Conservation (phyloP, 176 grass and related monocot genomes). For the Hsuehochloa calcarea region DNA sequence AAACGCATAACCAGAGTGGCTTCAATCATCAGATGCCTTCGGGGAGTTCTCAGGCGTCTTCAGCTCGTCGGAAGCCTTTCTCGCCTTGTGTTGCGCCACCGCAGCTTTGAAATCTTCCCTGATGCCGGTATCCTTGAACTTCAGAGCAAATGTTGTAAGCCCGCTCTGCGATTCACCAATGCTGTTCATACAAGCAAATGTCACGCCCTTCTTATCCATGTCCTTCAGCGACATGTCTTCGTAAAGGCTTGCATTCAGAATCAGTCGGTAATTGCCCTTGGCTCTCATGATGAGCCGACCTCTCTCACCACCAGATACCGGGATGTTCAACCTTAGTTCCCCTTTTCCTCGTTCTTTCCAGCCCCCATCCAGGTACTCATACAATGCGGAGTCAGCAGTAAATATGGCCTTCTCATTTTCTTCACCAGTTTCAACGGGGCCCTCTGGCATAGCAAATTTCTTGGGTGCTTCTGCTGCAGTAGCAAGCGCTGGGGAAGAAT, state of each 20-base stretch:
- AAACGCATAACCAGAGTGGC: background rate
- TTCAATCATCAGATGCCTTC: slow-evolving; percentile 33
- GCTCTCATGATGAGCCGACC: slow-evolving; percentile 84
- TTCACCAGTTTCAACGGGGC: slow-evolving; percentile 93
- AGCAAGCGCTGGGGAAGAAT: slow-evolving; percentile 29
- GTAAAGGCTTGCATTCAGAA: slow-evolving; percentile 84
- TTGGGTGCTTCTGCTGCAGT: slow-evolving; percentile 39
- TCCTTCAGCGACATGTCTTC: slow-evolving; percentile 84
- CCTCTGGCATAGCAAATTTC: slow-evolving; percentile 73
- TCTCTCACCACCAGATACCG: slow-evolving; percentile 54
- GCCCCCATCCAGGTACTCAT: slow-evolving; percentile 79
- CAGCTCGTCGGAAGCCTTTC: slow-evolving; percentile 4
- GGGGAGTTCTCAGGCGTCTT: slow-evolving; percentile 54
- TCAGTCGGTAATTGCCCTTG: slow-evolving; percentile 82
- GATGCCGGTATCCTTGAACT: slow-evolving; percentile 75
- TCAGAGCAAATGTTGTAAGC: slow-evolving; percentile 72
- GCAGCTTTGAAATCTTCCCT: slow-evolving; percentile 70
- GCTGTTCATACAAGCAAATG: slow-evolving; percentile 89
- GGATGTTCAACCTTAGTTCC: slow-evolving; percentile 82
- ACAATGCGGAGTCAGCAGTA: slow-evolving; percentile 72
- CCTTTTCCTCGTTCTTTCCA: slow-evolving; percentile 99
- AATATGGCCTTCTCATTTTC: slow-evolving; percentile 82
- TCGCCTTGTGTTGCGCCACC: slow-evolving; percentile 49
- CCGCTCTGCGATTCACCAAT: slow-evolving; percentile 50
- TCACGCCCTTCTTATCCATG: slow-evolving; percentile 96